Base-by-base conservation (phyloP, 768 basidiomycete species). In the Lepiota subincarnata region DNA sequence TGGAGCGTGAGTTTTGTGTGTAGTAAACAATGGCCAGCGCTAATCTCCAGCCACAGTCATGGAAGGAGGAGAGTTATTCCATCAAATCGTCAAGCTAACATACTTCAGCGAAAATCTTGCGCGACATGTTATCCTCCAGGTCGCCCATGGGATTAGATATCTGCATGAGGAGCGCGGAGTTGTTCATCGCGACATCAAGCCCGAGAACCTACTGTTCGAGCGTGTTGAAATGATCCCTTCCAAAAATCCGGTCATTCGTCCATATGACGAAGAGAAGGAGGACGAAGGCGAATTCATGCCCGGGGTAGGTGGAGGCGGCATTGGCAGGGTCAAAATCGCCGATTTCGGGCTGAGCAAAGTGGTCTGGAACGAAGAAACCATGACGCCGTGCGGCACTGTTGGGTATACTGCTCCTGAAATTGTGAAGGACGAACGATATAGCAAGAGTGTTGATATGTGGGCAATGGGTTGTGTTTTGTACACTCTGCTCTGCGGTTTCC, bases 361-460 rank as follows among this genome's bases (percentile, higher is more conserved):
- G 50, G 92, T 99, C 3, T 99, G 97, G 97, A 89, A 96, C 66
- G 97, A 98, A 65, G 87, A 98, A 66, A 99, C 97, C 5, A 95
- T 92, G 89, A 99, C 97, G 12, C 97, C 97, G 18, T 99, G 97
- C 64, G 97, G 97, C n/a, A 99, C 97, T 2, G 96, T 99, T 28
- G 97, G 97, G 18, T 99, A 99, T 70, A 99, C 97, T 2, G 97
- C 97, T 5, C 97, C 97, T 4, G 97, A 99, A 72, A 99, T 99
- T 57, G 97, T 99, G 62, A 98, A 98, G 72, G 97, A 98, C 65
- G 96, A 99, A 72, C 81, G 93, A 24, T 96, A 96, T 67, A 89
- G 84, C 67, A 95, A 94, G 71, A 92, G 89, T 63, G 96, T 98
- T 50, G 97, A 99, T 66, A 98, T 98, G 97, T 99, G 97, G 97